Base-by-base conservation (phyloP, 306 rosid species). In the Lathyrus oleraceus region DNA sequence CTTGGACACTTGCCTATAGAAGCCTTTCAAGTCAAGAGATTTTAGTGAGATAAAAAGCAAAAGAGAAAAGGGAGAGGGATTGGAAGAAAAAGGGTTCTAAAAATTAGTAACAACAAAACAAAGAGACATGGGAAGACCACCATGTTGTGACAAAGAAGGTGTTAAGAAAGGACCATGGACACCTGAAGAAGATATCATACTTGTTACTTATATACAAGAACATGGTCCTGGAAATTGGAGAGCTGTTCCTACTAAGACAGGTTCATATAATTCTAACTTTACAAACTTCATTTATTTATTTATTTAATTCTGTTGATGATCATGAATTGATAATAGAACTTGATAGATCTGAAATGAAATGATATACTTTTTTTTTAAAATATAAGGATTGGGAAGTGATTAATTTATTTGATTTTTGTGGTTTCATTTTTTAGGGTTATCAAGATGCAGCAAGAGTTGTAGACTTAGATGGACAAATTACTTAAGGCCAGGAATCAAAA, bases 141-240 rank as follows among this genome's bases (percentile, higher is more conserved):
- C 98, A 54, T 90, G 98, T 78, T 90, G 98, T 81, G 98, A 93
- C 64, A 93, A 88, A 85, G 91, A 88, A 75, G 98, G 94, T 6
- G 94, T 93, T 12, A 93, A 93, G 88, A 93, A 93, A 80, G 98
- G 98, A 52, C 98, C 98, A 8, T 93, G 98, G 98, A 93, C 96
- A 76, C 98, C 98, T 57, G 98, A 90, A 74, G 98, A 93, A 78
- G 98, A 93, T 15, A 87, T 93, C 82, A 70, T 85, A 4, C 70
- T 93, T 32, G 98, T 93, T 67, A 87, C 98, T 52, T 88, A 85
- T 62, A 81, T 93, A 28, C 98, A 93, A 58, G 84, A 87, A 65
- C 86, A 85, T 85, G 97, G 98, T 43, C 98, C 98, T 80, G 91
- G 89, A 0, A 93, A 93, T 80, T 93, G 98, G 98, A 90, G 97